Base-by-base conservation (phyloP, 371 early-diverging fungal genomes). In the Mortierella sp. region DNA sequence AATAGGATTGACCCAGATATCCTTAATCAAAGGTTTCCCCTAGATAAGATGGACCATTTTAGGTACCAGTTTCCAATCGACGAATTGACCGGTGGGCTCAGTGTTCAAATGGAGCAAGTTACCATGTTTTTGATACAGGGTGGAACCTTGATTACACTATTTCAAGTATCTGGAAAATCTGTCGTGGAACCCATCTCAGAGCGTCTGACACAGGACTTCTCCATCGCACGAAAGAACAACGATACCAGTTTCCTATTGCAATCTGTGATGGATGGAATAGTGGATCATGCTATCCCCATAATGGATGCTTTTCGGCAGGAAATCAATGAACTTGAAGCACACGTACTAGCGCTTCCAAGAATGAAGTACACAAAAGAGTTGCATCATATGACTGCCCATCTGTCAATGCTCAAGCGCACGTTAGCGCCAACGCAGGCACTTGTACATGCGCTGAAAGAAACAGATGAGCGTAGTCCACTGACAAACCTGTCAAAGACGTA, bases 211-310 rank as follows among this genome's bases (percentile, higher is more conserved):
- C 81, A 70, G 28, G 66, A 70, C 24, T 63, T 62, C 24, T 68
- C 71, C 4, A 81, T 86, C 5, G 70, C 77, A 5, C 73, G 88
- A 20, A 74, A 72, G 24, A 37, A 76, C 5, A 65, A 73, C 49
- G 87, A 87, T 54, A 73, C 84, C 5, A 83, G 75, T 18, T 84
- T 87, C 66, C 57, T 87, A 20, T 43, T 87, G 16, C 83, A 87
- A 60, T 77, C 87, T 6, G 70, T 87, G 20, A 72, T 87, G 28
- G 88, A 87, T 47, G 78, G 77, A 4, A 83, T 84, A 55, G 87
- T 87, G 11, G 87, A 85, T 54, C 78, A 77, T 64, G 78, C 84
- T 12, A 77, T 86, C 20, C 86, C 86, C 1, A 86, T 86, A 62
- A 75, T 71, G 16, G 84, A 85, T 26, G 72, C 83, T 10, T 87